A percentile compares a stretch with the other conserved stretches of the same genome.
Conservation (phyloP, 352 stramenopile species). For the Pythium biforme region DNA sequence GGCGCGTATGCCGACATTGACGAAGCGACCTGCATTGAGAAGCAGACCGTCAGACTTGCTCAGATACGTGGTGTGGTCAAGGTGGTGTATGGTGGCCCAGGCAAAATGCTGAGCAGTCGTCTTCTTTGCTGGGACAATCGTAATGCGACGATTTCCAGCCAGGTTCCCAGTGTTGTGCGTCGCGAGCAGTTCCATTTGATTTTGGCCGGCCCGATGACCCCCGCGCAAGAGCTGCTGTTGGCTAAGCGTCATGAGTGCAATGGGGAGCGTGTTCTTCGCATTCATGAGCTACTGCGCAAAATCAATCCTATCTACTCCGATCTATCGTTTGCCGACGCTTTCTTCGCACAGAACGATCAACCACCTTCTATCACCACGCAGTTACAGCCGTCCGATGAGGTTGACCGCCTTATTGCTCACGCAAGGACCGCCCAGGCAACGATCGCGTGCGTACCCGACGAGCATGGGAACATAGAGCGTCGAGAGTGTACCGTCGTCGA, state of each 20-base stretch:
- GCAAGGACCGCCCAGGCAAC: too few relatives aligned
- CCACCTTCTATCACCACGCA: neutral
- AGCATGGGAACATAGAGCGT: neutral
- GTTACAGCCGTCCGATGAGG: neutral
- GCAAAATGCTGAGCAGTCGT: conserved; percentile 29
- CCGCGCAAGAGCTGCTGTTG: conserved; percentile 13
- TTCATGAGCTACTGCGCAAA: conserved; percentile 3
- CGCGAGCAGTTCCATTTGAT: conserved; percentile 29
- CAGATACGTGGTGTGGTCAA: conserved; percentile 30
- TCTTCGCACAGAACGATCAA: neutral
- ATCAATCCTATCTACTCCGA: conserved; percentile 25
- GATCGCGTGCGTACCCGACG: neutral
- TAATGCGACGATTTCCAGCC: conserved; percentile 21
- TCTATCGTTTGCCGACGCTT: neutral
- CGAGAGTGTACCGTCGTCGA: neutral
- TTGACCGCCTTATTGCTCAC: too few relatives aligned
- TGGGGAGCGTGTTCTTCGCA: neutral
- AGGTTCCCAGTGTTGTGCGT: conserved; percentile 1
- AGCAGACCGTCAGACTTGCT: conserved; percentile 20
- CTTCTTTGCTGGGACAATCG: conserved; percentile 33
- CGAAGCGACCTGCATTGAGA: conserved; percentile 24
- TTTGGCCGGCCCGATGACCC: conserved; percentile 26
- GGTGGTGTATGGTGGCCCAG: conserved; percentile 27
- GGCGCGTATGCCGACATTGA: neutral
- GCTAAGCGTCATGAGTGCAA: conserved; percentile 28